Conservation (phyloP, 2,329 filamentous ascomycete genomes). For the Ascocoryne sarcoides region DNA sequence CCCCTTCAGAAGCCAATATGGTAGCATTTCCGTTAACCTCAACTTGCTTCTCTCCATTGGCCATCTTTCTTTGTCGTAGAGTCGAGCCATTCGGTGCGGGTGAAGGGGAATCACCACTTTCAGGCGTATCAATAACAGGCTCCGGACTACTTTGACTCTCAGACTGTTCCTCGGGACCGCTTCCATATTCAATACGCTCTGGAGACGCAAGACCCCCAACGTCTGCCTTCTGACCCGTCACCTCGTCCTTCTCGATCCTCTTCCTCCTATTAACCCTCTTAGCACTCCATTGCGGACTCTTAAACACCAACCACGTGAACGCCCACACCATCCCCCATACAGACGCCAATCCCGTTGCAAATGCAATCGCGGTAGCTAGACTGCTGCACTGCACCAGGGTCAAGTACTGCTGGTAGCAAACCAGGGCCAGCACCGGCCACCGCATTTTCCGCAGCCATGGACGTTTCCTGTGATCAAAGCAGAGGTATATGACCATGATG, state of each 20-base stretch:
- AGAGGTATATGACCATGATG: conserved; percentile 44
- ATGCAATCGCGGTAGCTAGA: conserved; percentile 41
- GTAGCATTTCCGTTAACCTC: background rate
- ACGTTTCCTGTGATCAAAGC: conserved; percentile 43
- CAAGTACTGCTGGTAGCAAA: conserved; percentile 37
- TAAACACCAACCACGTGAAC: conserved; percentile 43
- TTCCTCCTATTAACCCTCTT: conserved; percentile 35
- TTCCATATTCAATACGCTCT: background rate
- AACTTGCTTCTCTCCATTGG: background rate
- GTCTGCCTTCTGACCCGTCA: background rate
- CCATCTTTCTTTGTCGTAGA: background rate
- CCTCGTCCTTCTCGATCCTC: background rate
- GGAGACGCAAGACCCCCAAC: background rate
- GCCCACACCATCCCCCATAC: conserved; percentile 43
- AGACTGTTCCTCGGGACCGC: background rate
- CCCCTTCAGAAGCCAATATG: conserved; percentile 2
- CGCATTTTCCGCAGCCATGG: conserved; percentile 42
- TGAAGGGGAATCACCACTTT: background rate
- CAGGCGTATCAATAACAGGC: background rate
- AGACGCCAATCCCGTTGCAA: conserved; percentile 40
- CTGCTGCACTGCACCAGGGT: conserved; percentile 38
- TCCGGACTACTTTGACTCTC: background rate
- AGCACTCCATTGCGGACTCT: conserved; percentile 46
- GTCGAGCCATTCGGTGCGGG: background rate
- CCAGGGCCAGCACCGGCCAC: conserved; percentile 40